phyloP scores from a whole-genome alignment of 1,284 basidiomycete genomes.

The Cerioporus squamosus region DNA sequence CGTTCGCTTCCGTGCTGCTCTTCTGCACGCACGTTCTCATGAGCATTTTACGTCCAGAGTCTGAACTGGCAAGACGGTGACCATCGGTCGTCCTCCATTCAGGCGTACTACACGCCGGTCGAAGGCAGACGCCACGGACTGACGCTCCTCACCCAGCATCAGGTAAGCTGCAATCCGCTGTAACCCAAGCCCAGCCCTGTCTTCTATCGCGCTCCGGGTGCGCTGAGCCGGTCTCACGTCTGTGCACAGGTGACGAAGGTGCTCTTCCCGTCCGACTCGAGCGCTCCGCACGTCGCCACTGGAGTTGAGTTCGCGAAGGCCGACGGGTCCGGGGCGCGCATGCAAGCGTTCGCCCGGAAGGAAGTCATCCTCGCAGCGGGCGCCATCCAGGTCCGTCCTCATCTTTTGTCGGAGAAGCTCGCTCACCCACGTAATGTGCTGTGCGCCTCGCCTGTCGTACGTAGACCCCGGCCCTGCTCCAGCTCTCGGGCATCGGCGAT shows the following conservation, averaged over 20 bases:
- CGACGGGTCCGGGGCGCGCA: constrained; percentile 25
- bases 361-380: constrained; percentile 62
- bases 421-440: not conserved
- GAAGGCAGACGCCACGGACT: constrained; percentile 38
- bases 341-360: constrained; percentile 44
- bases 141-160: constrained; percentile 40
- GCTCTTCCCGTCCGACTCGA: constrained; percentile 45
- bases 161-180: not conserved
- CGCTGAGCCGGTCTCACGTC: not conserved
- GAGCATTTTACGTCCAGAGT: constrained; percentile 24
- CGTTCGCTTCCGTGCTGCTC: constrained; percentile 11
- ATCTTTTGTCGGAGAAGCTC: not conserved
- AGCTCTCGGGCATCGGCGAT: constrained; percentile 52
- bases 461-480: constrained; percentile 45
- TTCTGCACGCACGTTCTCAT: no score
- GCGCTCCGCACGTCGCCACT: constrained; percentile 49
- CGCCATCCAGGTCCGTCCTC: constrained; percentile 25
- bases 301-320: constrained; percentile 54
- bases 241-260: constrained; percentile 54
- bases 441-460: no score
- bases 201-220: no score
- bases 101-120: constrained; percentile 47
- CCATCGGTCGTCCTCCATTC: constrained; percentile 43
- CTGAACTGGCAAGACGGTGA: constrained; percentile 38
- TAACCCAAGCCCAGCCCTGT: not conserved